Conservation (phyloP, 2,329 filamentous ascomycete genomes). For the Tolypocladium paradoxum region DNA sequence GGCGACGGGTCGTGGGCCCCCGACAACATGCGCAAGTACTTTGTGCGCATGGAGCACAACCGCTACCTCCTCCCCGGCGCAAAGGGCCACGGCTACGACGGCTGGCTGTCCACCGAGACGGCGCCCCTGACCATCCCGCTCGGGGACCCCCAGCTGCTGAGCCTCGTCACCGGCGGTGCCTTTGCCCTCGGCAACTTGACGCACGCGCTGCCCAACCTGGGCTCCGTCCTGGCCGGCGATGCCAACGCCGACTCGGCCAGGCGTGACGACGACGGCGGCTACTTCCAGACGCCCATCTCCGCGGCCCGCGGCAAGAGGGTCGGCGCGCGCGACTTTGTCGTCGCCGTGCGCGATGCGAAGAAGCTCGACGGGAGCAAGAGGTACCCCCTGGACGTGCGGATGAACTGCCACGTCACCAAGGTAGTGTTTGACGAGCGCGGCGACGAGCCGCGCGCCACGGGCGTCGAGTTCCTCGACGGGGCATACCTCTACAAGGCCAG, state of each 20-base stretch:
- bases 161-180: conserved; percentile 11
- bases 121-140: conserved; percentile 40
- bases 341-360: conserved; percentile 16
- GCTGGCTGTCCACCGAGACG: conserved; percentile 43
- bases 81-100: conserved; percentile 43
- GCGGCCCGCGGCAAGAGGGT: conserved; percentile 29
- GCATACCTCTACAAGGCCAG: conserved; percentile 30
- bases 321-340: conserved; percentile 38
- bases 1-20: conserved; percentile 49
- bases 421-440: conserved; percentile 20
- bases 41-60: conserved; percentile 44
- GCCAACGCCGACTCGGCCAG: conserved; percentile 33
- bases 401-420: conserved; percentile 22
- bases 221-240: conserved; percentile 33
- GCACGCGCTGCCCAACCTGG: conserved; percentile 15
- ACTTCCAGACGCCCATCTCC: conserved; percentile 34
- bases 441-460: conserved; percentile 23
- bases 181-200: conserved; percentile 18
- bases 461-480: conserved; percentile 31
- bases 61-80: conserved; percentile 25
- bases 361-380: conserved; percentile 5
- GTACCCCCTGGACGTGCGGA: conserved; percentile 10
- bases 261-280: conserved; percentile 34
- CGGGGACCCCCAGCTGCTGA: conserved; percentile 39
- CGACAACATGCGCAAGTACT: conserved; percentile 49